Conservation (phyloP, 2,329 filamentous ascomycete genomes). For the Fusarium falciforme region DNA sequence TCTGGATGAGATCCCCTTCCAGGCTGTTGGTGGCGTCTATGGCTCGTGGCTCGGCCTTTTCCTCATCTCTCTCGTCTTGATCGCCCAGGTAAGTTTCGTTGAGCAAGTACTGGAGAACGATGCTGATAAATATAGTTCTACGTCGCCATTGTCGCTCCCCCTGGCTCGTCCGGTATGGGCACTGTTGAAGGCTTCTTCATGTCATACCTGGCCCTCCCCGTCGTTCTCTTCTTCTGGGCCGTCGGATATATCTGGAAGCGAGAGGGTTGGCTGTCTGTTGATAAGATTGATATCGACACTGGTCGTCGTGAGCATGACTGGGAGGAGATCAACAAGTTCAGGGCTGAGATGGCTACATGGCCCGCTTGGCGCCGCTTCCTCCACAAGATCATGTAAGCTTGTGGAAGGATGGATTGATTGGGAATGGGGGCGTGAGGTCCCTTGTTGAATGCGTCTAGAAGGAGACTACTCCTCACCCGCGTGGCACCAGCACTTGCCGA, state of each 20-base stretch:
- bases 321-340: constrained; percentile 69
- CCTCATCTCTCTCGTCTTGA: constrained; percentile 66
- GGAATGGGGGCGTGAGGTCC: background rate
- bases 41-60: constrained; percentile 73
- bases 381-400: constrained; percentile 53
- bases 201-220: constrained; percentile 64
- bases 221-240: constrained; percentile 67
- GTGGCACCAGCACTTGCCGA: background rate
- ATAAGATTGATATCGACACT: constrained; percentile 75
- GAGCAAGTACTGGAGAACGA: background rate
- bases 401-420: background rate
- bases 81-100: constrained; percentile 62
- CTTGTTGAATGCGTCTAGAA: background rate
- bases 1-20: constrained; percentile 75
- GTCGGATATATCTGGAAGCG: constrained; percentile 75
- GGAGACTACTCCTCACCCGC: background rate
- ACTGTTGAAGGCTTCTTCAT: constrained; percentile 66
- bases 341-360: constrained; percentile 60
- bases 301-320: constrained; percentile 75
- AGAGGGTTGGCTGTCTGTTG: constrained; percentile 65
- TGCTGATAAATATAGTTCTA: constrained; percentile 56
- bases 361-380: constrained; percentile 61
- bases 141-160: constrained; percentile 56
- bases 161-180: constrained; percentile 48
- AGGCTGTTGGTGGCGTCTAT: constrained; percentile 67